A percentile compares a stretch with the other conserved stretches of the same genome.
Conservation (phyloP, 2,329 filamentous ascomycete genomes). For the Botrytis pseudocinerea region DNA sequence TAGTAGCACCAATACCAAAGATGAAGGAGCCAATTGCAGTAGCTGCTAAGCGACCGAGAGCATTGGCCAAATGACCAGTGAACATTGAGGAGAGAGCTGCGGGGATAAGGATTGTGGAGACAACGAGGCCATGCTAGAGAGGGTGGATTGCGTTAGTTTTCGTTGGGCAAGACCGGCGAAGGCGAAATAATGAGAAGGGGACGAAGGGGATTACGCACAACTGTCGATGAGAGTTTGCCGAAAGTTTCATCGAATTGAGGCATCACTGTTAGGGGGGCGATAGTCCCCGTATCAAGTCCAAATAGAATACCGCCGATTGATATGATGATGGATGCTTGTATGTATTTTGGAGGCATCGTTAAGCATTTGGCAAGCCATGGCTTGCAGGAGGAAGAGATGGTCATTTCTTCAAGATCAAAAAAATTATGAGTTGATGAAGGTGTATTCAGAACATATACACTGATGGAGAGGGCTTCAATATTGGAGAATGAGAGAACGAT, state of each 20-base stretch:
- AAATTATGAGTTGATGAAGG: conserved; percentile 23
- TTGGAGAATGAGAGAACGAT: not conserved
- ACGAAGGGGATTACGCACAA: conserved; percentile 34
- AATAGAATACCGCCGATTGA: conserved; percentile 37
- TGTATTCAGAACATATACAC: not conserved
- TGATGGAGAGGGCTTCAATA: not conserved
- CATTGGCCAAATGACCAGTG: conserved; percentile 54
- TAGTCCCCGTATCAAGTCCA: conserved; percentile 50
- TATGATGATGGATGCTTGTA: conserved; percentile 34
- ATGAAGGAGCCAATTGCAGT: conserved; percentile 52
- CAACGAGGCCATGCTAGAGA: conserved; percentile 52
- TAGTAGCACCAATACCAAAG: conserved; percentile 53
- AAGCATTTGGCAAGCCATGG: conserved; percentile 11
- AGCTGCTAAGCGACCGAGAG: conserved; percentile 51
- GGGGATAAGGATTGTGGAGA: conserved; percentile 60
- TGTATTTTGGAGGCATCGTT: conserved; percentile 35
- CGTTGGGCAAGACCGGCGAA: not conserved
- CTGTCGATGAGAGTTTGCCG: conserved; percentile 51
- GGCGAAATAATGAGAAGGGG: not conserved
- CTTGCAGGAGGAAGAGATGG: not conserved
- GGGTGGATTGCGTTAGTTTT: not conserved
- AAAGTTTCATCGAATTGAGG: conserved; percentile 47
- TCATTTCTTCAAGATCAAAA: not conserved
- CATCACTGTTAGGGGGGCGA: conserved; percentile 55
- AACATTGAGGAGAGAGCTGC: conserved; percentile 59